Percentiles rank a stretch among this genome's conserved stretches.
Evolutionary conservation across 2,329 filamentous ascomycete genomes (phyloP).

Genomic region (Boeremia exigua): DNA sequence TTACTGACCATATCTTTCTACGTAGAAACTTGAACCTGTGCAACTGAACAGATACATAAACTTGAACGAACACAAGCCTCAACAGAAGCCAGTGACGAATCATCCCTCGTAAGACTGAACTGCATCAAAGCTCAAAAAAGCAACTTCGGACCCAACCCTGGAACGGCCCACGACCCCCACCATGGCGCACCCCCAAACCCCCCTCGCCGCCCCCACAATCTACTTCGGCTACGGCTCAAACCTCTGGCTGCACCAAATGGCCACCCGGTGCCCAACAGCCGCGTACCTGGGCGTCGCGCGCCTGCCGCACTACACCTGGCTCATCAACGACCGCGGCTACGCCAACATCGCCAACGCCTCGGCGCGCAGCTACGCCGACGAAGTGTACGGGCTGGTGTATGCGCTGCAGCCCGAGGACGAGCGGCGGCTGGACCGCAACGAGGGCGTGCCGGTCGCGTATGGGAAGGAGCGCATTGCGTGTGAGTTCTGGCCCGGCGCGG

Average conservation of each 20-base stretch:
- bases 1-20: neutral
- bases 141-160: neutral
- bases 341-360: slow-evolving; percentile 63
- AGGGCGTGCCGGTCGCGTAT: slow-evolving; percentile 69
- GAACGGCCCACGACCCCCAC: neutral
- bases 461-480: slow-evolving; percentile 58
- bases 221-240: slow-evolving; percentile 79
- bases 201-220: slow-evolving; percentile 42
- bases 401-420: slow-evolving; percentile 36
- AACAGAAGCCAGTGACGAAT: neutral
- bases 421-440: slow-evolving; percentile 51
- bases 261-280: slow-evolving; percentile 62
- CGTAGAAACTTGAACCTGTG: too few species aligned
- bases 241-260: slow-evolving; percentile 71
- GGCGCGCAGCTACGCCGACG: neutral
- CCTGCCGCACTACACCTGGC: slow-evolving; percentile 65
- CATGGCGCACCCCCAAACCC: slow-evolving; percentile 14
- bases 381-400: slow-evolving; percentile 48
- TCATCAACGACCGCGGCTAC: slow-evolving; percentile 71
- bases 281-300: slow-evolving; percentile 63
- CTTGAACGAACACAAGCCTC: neutral
- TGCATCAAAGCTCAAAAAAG: neutral
- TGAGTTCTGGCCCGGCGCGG: slow-evolving; percentile 51
- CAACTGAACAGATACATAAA: neutral
- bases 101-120: neutral